Conservation (phyloP, 805 yeast species). For the Teunomyces tritomae region DNA sequence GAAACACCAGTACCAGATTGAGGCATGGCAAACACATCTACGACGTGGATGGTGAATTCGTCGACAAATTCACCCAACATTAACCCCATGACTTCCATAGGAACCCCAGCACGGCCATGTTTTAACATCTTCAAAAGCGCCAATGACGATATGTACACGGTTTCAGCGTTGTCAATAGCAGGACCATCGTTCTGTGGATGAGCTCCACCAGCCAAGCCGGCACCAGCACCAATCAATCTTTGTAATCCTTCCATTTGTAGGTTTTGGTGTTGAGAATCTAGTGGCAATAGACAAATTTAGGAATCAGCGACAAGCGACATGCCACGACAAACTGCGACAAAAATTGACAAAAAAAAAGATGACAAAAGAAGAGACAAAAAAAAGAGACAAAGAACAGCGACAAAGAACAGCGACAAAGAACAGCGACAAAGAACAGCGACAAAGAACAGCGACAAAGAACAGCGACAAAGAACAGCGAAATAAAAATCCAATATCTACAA, state of each 20-base stretch:
- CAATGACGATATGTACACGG: constrained; percentile 92
- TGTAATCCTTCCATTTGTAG: constrained; percentile 47
- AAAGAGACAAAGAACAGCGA: too few species aligned
- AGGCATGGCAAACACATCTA: constrained; percentile 99
- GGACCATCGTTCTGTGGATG: constrained; percentile 64
- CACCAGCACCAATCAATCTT: constrained; percentile 44
- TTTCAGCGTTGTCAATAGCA: constrained; percentile 91
- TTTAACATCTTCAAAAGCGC: constrained; percentile 95
- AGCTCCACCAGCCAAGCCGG: constrained; percentile 43
- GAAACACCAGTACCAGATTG: constrained; percentile 98
- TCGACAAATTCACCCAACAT: constrained; percentile 98
- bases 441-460: too few species aligned
- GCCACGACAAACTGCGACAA: not conserved
- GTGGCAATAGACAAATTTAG: not conserved
- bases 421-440: too few species aligned
- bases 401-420: too few species aligned
- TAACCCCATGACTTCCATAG: constrained; percentile 88
- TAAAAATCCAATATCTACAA: too few species aligned
- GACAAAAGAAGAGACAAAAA: not conserved
- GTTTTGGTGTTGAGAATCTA: not conserved
- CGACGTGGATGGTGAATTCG: constrained; percentile 94
- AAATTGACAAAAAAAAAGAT: not conserved
- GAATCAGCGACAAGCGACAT: not conserved
- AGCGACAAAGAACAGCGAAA: too few species aligned
- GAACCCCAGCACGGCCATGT: constrained; percentile 90